Base-by-base conservation (phyloP, 108 stramenopile species). In the Schizochytrium sp. region DNA sequence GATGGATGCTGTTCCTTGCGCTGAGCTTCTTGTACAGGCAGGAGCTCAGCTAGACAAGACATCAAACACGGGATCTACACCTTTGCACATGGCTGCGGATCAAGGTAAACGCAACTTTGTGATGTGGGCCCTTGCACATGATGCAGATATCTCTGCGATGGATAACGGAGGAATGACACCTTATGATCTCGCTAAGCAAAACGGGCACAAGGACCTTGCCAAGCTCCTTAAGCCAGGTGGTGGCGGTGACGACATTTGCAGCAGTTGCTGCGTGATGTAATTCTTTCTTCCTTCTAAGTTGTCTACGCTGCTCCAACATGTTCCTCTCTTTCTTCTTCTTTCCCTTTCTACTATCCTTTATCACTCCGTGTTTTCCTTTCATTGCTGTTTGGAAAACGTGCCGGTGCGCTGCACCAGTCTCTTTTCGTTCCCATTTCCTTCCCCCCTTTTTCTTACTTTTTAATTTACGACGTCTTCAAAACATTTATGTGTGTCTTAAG, bases 151-250 rank as follows among this genome's bases (percentile, higher is more conserved):
- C 0, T 55, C 76, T 10, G n/a, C 38, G n/a, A 5, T 28, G 45
- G 76, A 83, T 53, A 83, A 83, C 3, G 76, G 76, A 13, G 76
- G 76, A 5, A 83, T 83, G 76, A 83, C 76, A 5, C 17, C 76
- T 38, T 83, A 83, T 40, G 76, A 83, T 28, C 1, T 83, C 50
- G 76, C 76, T 53, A 83, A 83, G 53, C 76, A 55, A n/a, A 55
- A 49, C 38, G 76, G 28, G 17, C 40, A 38, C 76, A 83, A 83
- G 53, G 76, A 83, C 76, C 28, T 83, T 49, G 76, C 76, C 76
- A 83, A 83, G 76, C 76, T 83, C 5, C 50, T 83, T 10, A 49
- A 55, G 15, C 76, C 76, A 10, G 8, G 17, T 49, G 76, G 76
- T 53, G 5, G 17, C 50, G 47, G 76, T n/a, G 40, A 50, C 76